These are phyloP conservation scores for Xylariaceae sp. DNA, from an alignment of 2,329 filamentous ascomycete species.

Conservation along the genomic window DNA sequence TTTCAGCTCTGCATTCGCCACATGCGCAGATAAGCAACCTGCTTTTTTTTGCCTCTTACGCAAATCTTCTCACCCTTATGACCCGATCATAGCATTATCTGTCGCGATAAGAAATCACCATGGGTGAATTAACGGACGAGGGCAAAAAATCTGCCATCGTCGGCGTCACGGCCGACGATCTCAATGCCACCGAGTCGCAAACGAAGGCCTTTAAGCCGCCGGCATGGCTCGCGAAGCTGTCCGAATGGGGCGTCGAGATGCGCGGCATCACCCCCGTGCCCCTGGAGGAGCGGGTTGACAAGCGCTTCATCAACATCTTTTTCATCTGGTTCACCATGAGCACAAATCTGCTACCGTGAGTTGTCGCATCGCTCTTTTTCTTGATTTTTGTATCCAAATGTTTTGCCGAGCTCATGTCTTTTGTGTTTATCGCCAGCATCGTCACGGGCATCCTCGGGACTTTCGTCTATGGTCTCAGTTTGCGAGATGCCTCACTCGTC, in stretches of 20 bases:
- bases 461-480: constrained; percentile 46
- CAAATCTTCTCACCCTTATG: neutral
- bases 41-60: neutral
- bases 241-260: constrained; percentile 22
- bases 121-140: neutral
- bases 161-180: neutral
- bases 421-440: constrained; percentile 29
- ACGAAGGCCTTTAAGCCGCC: neutral
- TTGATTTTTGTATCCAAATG: neutral
- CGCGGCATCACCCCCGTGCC: constrained; percentile 29
- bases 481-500: constrained; percentile 54
- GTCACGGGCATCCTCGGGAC: constrained; percentile 60
- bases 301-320: constrained; percentile 28
- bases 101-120: neutral
- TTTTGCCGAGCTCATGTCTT: neutral
- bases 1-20: too few species aligned
- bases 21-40: neutral
- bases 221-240: constrained; percentile 12
- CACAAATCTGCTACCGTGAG: constrained; percentile 30
- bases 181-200: constrained; percentile 1
- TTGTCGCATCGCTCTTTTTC: neutral
- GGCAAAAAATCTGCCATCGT: neutral
- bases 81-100: neutral
- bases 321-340: constrained; percentile 31
- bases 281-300: constrained; percentile 29